Base-by-base conservation (phyloP, 805 yeast genomes). In the Maudiozyma saulgeensis region DNA sequence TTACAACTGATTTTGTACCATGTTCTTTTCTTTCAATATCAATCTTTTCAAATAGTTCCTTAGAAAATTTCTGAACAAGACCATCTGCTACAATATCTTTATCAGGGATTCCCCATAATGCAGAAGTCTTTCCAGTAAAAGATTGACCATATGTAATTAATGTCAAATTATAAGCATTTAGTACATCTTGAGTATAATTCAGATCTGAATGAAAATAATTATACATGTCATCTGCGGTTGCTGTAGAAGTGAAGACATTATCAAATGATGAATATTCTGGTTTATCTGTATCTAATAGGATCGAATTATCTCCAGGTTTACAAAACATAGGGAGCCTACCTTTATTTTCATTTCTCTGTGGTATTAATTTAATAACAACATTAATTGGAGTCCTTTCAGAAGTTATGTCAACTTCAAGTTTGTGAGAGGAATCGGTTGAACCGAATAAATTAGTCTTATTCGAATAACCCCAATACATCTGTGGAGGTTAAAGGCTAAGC, bases 1-100 rank as follows among this genome's bases (percentile, higher is more conserved):
- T 77, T 11, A 87, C 81, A 0, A 79, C 78, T 58, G 76, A 82
- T 56, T 85, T 89, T 1, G 48, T 37, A 9, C 28, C 40, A 4
- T 41, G 35, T 11, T 31, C 28, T 19, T 21, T 16, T 26, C 28
- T 18, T 18, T 47, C 35, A 16, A 21, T 26, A 3, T 28, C 19
- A 4, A 41, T 32, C 28, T 43, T 43, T n/a, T 19, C 16, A 21
- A 32, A 41, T 19, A 47, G 19, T n/a, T 49, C 48, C 8, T 45
- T n/a, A 8, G 28, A 26, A 12, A 44, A 23, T 32, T 23, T 25
- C 23, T 12, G 32, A 16, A 44, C 6, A 21, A 47, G 31, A n/a
- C 50, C 49, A 26, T 31, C 34, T 11, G 39, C 16, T 2, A 15
- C 9, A 21, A 8, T 26, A 11, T 26, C 13, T 8, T 37, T 13